phyloP scores from a whole-genome alignment of 371 early-diverging fungal species.

The Lichtheimia ornata region DNA sequence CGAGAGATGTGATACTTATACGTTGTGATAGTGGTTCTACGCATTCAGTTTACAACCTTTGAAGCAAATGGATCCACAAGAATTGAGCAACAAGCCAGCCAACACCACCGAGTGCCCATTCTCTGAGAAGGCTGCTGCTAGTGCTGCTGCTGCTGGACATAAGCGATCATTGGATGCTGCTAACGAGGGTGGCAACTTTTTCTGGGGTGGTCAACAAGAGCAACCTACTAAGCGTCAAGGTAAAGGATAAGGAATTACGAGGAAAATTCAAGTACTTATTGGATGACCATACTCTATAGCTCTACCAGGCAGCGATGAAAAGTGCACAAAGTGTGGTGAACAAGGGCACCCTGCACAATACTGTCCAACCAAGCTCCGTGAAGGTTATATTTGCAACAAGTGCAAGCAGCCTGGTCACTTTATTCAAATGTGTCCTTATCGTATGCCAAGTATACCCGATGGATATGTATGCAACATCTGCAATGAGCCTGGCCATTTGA shows the following conservation, averaged over 20 bases:
- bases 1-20: neutral
- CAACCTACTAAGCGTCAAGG: constrained; percentile 23
- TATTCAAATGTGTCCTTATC: constrained; percentile 43
- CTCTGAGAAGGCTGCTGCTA: constrained; percentile 9
- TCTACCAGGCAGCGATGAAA: too few species aligned
- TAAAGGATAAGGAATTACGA: neutral
- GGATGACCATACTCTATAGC: too few species aligned
- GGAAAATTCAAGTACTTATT: neutral
- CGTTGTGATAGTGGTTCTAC: constrained; percentile 80
- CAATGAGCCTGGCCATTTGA: constrained; percentile 59
- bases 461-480: constrained; percentile 64
- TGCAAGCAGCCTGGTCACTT: constrained; percentile 54
- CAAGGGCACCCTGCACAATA: neutral
- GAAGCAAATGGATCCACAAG: constrained; percentile 38
- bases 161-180: constrained; percentile 35
- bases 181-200: constrained; percentile 30
- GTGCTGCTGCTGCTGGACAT: constrained; percentile 21
- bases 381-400: constrained; percentile 53
- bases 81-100: constrained; percentile 39
- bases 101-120: constrained; percentile 72
- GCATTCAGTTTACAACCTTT: constrained; percentile 84
- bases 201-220: constrained; percentile 38
- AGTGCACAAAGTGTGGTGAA: neutral
- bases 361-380: constrained; percentile 24
- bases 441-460: constrained; percentile 61